Conservation (phyloP, 768 basidiomycete genomes). For the Mycena rosella region DNA sequence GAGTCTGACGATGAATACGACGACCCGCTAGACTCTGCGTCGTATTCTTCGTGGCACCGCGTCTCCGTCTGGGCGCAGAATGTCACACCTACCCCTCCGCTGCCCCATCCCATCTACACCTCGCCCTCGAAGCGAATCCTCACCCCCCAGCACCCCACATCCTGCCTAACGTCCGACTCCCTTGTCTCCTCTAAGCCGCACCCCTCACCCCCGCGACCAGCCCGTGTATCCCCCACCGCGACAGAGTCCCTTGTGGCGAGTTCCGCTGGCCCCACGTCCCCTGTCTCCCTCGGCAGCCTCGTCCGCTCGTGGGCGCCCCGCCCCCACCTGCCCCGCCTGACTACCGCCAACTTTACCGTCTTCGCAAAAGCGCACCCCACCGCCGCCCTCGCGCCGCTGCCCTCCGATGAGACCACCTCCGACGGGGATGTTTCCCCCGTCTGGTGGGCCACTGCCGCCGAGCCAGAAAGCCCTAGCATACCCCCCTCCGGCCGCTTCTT, state of each 20-base stretch:
- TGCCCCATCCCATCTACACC: not conserved
- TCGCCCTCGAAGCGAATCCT: slow-evolving; percentile 54
- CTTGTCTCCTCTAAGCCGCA: slow-evolving; percentile 25
- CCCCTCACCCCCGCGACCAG: slow-evolving; percentile 39
- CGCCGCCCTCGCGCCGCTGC: slow-evolving; percentile 33
- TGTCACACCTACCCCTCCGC: slow-evolving; percentile 31
- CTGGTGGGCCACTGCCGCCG: slow-evolving; percentile 37
- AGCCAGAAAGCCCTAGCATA: slow-evolving; percentile 32
- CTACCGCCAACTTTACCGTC: slow-evolving; percentile 38
- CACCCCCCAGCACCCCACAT: slow-evolving; percentile 54
- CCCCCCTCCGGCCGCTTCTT: slow-evolving; percentile 38
- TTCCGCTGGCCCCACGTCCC: slow-evolving; percentile 32
- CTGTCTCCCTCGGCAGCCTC: slow-evolving; percentile 58
- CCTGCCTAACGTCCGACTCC: slow-evolving; percentile 46
- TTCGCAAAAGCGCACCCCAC: slow-evolving; percentile 41
- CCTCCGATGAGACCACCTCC: slow-evolving; percentile 32
- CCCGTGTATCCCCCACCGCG: slow-evolving; percentile 30
- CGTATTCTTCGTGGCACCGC: slow-evolving; percentile 18
- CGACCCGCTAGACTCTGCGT: not conserved
- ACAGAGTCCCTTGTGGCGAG: slow-evolving; percentile 35
- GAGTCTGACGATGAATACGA: slow-evolving; percentile 36
- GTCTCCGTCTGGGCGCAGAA: slow-evolving; percentile 53
- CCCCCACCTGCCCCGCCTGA: slow-evolving; percentile 26
- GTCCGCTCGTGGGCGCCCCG: slow-evolving; percentile 58
- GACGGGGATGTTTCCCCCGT: slow-evolving; percentile 39